Evolutionary conservation across 1,139 yeast genomes (phyloP), one percentile per base, ranked within the genome.

Genomic region (Candida tropicalis): DNA sequence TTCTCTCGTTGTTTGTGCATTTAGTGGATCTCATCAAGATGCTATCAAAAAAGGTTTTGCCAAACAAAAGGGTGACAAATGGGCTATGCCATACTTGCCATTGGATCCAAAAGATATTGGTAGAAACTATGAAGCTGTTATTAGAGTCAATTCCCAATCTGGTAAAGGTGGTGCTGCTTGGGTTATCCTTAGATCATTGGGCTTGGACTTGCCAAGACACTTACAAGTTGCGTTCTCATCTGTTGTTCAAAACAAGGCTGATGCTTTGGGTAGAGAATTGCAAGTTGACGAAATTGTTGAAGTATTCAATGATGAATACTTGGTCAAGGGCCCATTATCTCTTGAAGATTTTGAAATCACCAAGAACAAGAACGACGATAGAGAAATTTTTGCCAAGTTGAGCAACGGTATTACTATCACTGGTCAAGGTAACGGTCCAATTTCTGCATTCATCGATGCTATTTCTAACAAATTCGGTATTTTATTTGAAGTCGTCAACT

Each of bases 91-190:
- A 38, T 93, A 93, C 71, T 77, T 93, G 59, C 98, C 99, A 47
- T 78, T 93, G 66, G 99, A 93, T 68, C 99, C 99, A 55, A 79
- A 84, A 63, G 98, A 93, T 65, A 86, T 93, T 57, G 98, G 98
- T 47, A 84, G 98, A 70, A 91, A 88, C 45, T 93, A 93, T 68
- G 98, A 93, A 71, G 98, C 98, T 36, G 95, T 93, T 52, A 93
- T 93, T 60, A 82, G 99, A 66, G 98, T 93, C 67, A 93, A 93
- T 73, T 90, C 97, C 9, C 98, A 93, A 73, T 86, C 96, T 22
- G 99, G 99, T 60, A 93, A 93, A 71, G 98, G 98, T 62, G 98
- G 98, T 62, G 96, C 98, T 23, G 96, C 98, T 24, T 93, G 98
- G 97, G 87, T 93, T 53, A 86, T 93, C 59, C 78, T 90, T 58